Evolutionary conservation across 371 early-diverging fungal species (phyloP), one percentile per base, ranked within the genome.

Genomic region (Circinella umbellata): DNA sequence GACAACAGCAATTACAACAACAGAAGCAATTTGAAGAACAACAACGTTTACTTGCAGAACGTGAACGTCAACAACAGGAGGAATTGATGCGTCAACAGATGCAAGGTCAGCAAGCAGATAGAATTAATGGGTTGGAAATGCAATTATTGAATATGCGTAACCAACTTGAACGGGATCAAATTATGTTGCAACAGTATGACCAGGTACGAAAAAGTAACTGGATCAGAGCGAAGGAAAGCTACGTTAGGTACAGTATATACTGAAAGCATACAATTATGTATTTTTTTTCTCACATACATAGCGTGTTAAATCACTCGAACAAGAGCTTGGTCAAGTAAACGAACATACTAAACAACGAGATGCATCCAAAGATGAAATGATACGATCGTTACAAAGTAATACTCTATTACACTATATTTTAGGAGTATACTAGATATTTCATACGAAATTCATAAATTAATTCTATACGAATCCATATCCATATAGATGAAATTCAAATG

Each of bases 151-250:
- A 90, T 64, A 85, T 88, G 46, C 84, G 90, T 37, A 90, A 90
- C 36, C 94, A 95, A 76, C 82, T 91, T 63, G 94, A 94, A 71
- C 89, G 94, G 61, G 95, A 96, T 74, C 90, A 92, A 70, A 87
- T 93, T 86, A 76, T 91, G 67, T 77, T 96, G 42, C 88, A 91
- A 63, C 95, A 96, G 76, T 96, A 96, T 73, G 93, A 94, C 55
- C 78, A 86, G 79, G 89, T 90, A 82, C 27, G 27, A 20, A 11
- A 57, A 0, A 1, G 4, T 35, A 35, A 53, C 6, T 42, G 42
- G 42, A 42, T 42, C 1, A 27, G 27, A 27, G 27, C 2, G 27
- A 27, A 27, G 27, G 27, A 27, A 27, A 27, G 27, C 27, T 27
- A 27, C 27, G 2, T 27, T 27, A 27, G 1, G 27, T 27, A 27